Evolutionary conservation across 352 stramenopile species (phyloP).

Genomic region (Globisporangium sylvaticum): DNA sequence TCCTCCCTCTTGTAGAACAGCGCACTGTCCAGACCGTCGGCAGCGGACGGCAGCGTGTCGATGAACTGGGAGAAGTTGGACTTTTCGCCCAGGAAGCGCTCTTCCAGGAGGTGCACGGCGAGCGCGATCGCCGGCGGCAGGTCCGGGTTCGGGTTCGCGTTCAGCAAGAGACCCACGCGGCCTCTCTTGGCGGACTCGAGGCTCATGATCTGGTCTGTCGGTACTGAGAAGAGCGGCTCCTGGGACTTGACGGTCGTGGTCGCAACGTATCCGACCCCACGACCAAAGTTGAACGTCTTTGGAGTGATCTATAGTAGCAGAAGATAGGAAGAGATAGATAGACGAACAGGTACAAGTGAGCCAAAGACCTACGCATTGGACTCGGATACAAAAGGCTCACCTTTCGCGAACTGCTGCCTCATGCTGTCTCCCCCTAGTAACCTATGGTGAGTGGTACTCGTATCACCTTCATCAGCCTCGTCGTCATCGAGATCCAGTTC

Average conservation of each 20-base stretch:
- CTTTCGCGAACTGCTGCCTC: too few relatives aligned
- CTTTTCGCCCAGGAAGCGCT: constrained; percentile 25
- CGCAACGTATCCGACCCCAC: constrained; percentile 29
- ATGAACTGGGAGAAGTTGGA: constrained; percentile 45
- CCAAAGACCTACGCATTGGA: too few relatives aligned
- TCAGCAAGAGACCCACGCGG: constrained; percentile 32
- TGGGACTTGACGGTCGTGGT: constrained; percentile 3
- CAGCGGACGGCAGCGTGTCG: constrained; percentile 18
- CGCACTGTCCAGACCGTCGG: constrained; percentile 28
- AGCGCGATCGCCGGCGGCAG: constrained; percentile 36
- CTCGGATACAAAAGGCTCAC: too few relatives aligned
- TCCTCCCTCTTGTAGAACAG: constrained; percentile 38
- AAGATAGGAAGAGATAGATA: not conserved
- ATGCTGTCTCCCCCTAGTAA: too few relatives aligned
- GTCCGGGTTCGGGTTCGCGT: constrained; percentile 47
- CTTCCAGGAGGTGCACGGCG: constrained; percentile 43
- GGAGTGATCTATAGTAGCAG: constrained; percentile 24
- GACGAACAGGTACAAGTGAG: not conserved
- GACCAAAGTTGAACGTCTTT: constrained; percentile 40
- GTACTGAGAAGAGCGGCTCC: constrained; percentile 27
- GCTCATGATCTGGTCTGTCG: constrained; percentile 37
- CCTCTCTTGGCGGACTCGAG: constrained; percentile 24
- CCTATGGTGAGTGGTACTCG: too few relatives aligned
- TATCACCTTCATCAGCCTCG: too few relatives aligned
- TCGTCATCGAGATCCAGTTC: constrained; percentile 8